These are phyloP conservation scores for Scutellaria minor DNA, from an alignment of 257 asterid genomes.

Conservation along the genomic window DNA sequence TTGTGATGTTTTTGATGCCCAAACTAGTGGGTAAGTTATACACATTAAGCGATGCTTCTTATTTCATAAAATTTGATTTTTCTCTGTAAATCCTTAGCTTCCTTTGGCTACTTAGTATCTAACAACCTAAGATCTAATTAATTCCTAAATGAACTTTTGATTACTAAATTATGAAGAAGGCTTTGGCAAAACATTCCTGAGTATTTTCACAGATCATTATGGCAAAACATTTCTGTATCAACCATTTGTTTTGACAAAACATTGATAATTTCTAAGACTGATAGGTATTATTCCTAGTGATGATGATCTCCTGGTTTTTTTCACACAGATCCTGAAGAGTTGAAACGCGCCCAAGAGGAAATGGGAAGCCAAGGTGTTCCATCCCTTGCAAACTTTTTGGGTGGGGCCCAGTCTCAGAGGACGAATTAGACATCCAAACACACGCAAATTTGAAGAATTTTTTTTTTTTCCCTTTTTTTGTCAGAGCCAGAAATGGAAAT, in stretches of 20 bases:
- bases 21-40: conserved; percentile 85
- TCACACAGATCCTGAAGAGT: conserved; percentile 84
- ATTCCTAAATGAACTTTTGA: not conserved
- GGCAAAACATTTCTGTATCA: not conserved
- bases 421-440: conserved; percentile 40
- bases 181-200: not conserved
- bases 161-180: not conserved
- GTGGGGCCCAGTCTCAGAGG: conserved; percentile 88
- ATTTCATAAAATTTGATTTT: conserved; percentile 3
- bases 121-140: not conserved
- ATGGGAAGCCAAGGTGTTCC: conserved; percentile 98
- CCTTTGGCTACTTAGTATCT: conserved; percentile 8
- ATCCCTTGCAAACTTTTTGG: conserved; percentile 68
- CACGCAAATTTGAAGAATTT: conserved; percentile 27
- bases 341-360: conserved; percentile 94
- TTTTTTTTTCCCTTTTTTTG: not conserved
- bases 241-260: not conserved
- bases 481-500: conserved; percentile 2
- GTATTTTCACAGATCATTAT: not conserved
- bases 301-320: conserved; percentile 20
- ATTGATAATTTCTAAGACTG: not conserved
- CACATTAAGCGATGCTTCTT: conserved; percentile 12
- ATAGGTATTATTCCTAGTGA: not conserved
- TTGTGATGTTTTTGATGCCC: conserved; percentile 96
- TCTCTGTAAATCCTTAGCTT: conserved; percentile 15